Evolutionary conservation across 2,329 filamentous ascomycete species (phyloP), one percentile per base, ranked within the genome.

Genomic region (Fonsecaea multimorphosa): DNA sequence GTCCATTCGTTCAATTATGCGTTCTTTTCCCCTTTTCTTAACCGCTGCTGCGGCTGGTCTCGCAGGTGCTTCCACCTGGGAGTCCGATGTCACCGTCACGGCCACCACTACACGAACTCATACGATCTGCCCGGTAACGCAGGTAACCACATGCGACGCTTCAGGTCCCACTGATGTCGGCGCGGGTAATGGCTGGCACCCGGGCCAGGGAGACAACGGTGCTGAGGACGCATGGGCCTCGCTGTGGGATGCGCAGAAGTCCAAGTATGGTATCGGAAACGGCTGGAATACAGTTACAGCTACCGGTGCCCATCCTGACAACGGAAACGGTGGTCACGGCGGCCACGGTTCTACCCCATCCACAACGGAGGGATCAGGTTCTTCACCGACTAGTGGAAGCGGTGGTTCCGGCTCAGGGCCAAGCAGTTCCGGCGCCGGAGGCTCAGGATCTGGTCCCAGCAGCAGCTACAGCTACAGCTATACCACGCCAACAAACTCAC

Each of bases 1-100:
- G 66, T 68, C 66, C 66, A 49, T 66, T 68, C 66, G 53, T 68
- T 68, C 60, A 64, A 57, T 44, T 27, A 68, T 68, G 66, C 66
- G 63, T 66, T 68, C 66, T 58, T 52, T 68, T 60, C 55, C 62
- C 65, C 54, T 67, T 61, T 64, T 69, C 52, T 31, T 69, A 54
- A 32, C 67, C 38, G 56, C 64, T 65, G 64, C 61, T 22, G 61
- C 64, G 51, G 22, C 64, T 38, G 64, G 67, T 54, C 58, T 69
- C 22, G 67, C 40, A 8, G 55, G 44, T 55, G 61, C 64, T n/a
- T 29, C 53, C 6, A 58, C 53, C 6, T 22, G 52, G 24, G 44
- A 58, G 22, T 49, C 63, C 14, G 64, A 66, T 65, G 63, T 68
- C 54, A 63, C 59, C 32, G 64, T 69, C 54, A 69, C 61, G 7